Evolutionary conservation across 31 red algal genomes (phyloP), one percentile per base, ranked within the genome.

Genomic region (Porphyra umbilicalis): DNA sequence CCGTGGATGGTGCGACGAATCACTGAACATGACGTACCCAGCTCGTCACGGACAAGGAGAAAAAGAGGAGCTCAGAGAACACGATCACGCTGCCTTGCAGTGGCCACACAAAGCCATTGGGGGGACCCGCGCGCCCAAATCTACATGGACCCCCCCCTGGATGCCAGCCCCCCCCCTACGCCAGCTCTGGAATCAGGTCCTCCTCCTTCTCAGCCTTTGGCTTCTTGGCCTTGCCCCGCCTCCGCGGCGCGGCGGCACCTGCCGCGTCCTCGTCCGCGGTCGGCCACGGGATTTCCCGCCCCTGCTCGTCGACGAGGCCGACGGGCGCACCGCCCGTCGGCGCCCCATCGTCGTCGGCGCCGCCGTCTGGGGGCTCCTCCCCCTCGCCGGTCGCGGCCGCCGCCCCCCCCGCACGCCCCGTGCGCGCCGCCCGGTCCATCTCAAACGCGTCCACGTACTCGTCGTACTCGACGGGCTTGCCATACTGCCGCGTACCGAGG

Each of bases 381-480:
- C 57, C 8, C 32, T 31, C 40, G 76, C 85, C 85, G 29, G 79
- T 8, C 11, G 82, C 87, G 30, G 77, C 83, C 32, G 57, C 81
- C 31, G 39, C 11, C 33, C 83, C 42, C 18, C 79, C 83, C 29
- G 81, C 38, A 3, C 4, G 25, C 18, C 91, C 87, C 29, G 87
- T 91, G 35, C 94, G 91, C 18, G 89, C 75, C 32, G 77, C 79
- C 10, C 97, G 87, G 82, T 95, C 97, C 20, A 88, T 88, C 34
- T 99, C 97, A 88, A 83, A 95, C 38, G 83, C 78, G 18, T 85
- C 91, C 33, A 99, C 88, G 76, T 90, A 85, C 75, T 86, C 87
- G 82, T 99, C 97, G 84, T 99, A 99, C 35, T 94, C 89, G 29
- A 90, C 94, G 37, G 91, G 86, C 78, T 99, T 96, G 18, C 85